Conservation (phyloP, 2,329 filamentous ascomycete genomes). For the Hymenoscyphus repandus region DNA sequence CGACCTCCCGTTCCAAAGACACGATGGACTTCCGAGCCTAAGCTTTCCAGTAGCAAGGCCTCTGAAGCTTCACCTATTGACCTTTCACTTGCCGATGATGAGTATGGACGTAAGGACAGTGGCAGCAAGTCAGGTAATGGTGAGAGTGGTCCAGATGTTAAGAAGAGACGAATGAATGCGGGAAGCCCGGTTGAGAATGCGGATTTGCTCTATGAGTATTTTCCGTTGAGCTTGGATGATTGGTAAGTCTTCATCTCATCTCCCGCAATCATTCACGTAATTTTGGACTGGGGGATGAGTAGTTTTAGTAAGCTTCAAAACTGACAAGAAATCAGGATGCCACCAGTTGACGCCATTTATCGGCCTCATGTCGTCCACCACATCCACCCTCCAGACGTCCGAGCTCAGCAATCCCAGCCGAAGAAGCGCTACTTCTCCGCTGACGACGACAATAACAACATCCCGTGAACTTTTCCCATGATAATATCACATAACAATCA, state of each 20-base stretch:
- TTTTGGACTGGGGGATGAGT: neutral
- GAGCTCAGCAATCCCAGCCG: constrained; percentile 66
- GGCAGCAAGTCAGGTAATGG: constrained; percentile 26
- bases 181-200: constrained; percentile 68
- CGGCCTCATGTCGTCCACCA: constrained; percentile 92
- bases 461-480: neutral
- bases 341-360: constrained; percentile 84
- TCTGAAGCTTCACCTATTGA: constrained; percentile 24
- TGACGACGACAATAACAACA: constrained; percentile 36
- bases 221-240: constrained; percentile 84
- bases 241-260: constrained; percentile 47
- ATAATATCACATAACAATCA: no score
- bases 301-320: no score
- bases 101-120: constrained; percentile 14
- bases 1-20: constrained; percentile 28
- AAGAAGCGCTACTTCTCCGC: constrained; percentile 69
- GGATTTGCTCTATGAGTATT: constrained; percentile 90
- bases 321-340: constrained; percentile 49
- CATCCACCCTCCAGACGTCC: constrained; percentile 62
- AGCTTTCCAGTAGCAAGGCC: constrained; percentile 7
- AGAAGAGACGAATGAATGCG: constrained; percentile 32
- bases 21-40: constrained; percentile 29
- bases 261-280: neutral
- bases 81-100: constrained; percentile 28
- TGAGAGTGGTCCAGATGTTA: constrained; percentile 27